These are phyloP conservation scores for Alloteropsis angusta DNA, from an alignment of 202 grass and related monocot species.

Conservation along the genomic window DNA sequence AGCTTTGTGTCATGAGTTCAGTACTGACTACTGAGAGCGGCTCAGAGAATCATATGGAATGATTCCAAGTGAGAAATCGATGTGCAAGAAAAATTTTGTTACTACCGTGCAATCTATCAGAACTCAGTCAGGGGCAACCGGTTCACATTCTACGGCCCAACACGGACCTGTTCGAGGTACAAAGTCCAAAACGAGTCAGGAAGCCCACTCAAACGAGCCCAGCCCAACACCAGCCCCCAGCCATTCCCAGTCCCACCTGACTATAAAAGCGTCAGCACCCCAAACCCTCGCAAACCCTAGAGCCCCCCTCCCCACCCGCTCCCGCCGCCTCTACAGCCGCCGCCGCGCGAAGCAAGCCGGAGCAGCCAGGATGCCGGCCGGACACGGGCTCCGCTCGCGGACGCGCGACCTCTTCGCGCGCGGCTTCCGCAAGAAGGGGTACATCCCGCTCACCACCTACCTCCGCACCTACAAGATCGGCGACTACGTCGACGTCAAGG, in stretches of 20 bases:
- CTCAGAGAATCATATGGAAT: too few relatives aligned
- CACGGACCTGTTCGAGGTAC: not conserved
- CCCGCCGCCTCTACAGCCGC: not conserved
- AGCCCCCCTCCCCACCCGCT: not conserved
- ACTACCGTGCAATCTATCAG: too few relatives aligned
- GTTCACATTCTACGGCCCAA: not conserved
- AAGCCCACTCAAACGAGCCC: not conserved
- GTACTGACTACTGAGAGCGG: too few relatives aligned
- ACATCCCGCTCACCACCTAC: conserved; percentile 83
- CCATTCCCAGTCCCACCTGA: not conserved
- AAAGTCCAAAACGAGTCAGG: not conserved
- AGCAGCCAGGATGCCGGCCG: conserved; percentile 62
- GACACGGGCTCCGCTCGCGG: conserved; percentile 65
- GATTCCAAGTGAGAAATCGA: too few relatives aligned
- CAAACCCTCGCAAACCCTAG: conserved; percentile 37
- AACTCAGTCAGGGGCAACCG: too few relatives aligned
- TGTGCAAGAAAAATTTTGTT: too few relatives aligned
- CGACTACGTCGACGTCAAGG: conserved; percentile 77
- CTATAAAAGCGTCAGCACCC: not conserved
- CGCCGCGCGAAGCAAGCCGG: conserved; percentile 18
- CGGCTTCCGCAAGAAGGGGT: conserved; percentile 76
- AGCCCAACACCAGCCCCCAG: not conserved
- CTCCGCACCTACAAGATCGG: conserved; percentile 82
- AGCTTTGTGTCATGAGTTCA: too few relatives aligned
- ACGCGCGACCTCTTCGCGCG: conserved; percentile 80